Evolutionary conservation across 805 yeast species (phyloP).

Genomic region (Hermanozyma aechmeae): DNA sequence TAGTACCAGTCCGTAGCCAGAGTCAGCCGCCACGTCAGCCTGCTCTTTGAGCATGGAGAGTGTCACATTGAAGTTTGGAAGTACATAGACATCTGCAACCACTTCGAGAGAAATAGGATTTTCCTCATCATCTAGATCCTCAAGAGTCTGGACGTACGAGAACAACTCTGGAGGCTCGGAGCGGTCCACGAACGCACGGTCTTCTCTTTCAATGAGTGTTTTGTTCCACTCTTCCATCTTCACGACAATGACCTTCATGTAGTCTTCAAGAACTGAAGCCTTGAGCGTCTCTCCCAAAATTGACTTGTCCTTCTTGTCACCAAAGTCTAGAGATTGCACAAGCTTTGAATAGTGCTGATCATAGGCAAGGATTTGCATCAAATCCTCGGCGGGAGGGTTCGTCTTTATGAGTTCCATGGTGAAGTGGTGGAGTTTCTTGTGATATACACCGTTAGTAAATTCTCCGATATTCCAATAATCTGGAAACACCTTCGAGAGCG

Average conservation of each 20-base stretch:
- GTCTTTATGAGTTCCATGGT: slow-evolving; percentile 53
- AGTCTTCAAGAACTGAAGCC: slow-evolving; percentile 67
- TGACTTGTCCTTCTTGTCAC: slow-evolving; percentile 38
- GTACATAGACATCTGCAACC: slow-evolving; percentile 42
- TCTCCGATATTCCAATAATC: slow-evolving; percentile 62
- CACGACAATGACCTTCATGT: slow-evolving; percentile 55
- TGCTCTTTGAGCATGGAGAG: slow-evolving; percentile 84
- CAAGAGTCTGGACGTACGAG: slow-evolving; percentile 39
- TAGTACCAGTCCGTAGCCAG: slow-evolving; percentile 71
- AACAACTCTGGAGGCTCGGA: slow-evolving; percentile 66
- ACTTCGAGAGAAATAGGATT: slow-evolving; percentile 21
- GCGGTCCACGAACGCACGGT: slow-evolving; percentile 53
- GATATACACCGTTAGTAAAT: slow-evolving; percentile 57
- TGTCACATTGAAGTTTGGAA: slow-evolving; percentile 73
- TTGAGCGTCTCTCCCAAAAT: slow-evolving; percentile 66
- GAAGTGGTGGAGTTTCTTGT: slow-evolving; percentile 51
- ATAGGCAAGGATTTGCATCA: slow-evolving; percentile 66
- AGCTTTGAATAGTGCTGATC: slow-evolving; percentile 54
- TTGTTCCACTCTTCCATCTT: slow-evolving; percentile 83
- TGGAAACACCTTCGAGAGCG: slow-evolving; percentile 56
- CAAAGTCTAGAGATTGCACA: slow-evolving; percentile 16
- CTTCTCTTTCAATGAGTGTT: slow-evolving; percentile 60
- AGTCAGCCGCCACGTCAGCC: slow-evolving; percentile 77
- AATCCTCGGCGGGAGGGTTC: slow-evolving; percentile 73
- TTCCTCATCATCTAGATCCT: slow-evolving; percentile 29